phyloP scores from a whole-genome alignment of 441 rosid genomes.

The Isatis lusitanica region DNA sequence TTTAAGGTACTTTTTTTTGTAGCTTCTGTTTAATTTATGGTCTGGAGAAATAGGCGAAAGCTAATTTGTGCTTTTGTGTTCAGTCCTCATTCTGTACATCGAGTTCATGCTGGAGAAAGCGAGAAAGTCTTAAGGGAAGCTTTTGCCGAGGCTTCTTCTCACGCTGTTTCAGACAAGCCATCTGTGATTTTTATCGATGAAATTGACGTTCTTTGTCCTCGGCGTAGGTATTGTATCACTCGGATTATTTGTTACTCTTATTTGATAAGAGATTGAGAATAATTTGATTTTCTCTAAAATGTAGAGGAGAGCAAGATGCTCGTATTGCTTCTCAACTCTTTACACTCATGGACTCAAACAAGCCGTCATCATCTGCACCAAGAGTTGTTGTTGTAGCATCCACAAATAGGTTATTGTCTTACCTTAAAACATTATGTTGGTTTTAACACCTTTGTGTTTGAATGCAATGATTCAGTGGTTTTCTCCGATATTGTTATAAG shows the following conservation, averaged over 20 bases:
- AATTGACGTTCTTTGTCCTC: conserved; percentile 87
- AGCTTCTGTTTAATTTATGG: conserved; percentile 1
- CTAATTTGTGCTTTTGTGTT: conserved; percentile 7
- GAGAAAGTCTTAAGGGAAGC: conserved; percentile 82
- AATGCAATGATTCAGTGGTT: not conserved
- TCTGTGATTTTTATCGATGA: conserved; percentile 92
- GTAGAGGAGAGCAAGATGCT: conserved; percentile 83
- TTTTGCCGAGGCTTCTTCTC: conserved; percentile 72
- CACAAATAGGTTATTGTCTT: conserved; percentile 68
- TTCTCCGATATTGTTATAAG: conserved; percentile 39
- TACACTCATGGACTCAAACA: conserved; percentile 79
- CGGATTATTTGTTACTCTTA: not conserved
- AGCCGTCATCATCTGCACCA: conserved; percentile 47
- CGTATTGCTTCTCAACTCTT: conserved; percentile 78
- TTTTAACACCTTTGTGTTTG: not conserved
- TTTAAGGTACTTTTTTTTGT: conserved; percentile 57
- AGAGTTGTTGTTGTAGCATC: conserved; percentile 84
- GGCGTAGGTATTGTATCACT: conserved; percentile 53
- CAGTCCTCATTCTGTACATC: conserved; percentile 84
- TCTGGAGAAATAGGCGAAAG: not conserved
- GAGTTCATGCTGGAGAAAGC: conserved; percentile 90
- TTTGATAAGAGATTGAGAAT: not conserved
- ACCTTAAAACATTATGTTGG: not conserved
- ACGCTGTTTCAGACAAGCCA: conserved; percentile 62
- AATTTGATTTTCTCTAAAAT: conserved; percentile 33